phyloP scores from a whole-genome alignment of 176 grass and related monocot genomes.

The Zea mays region Zm-B73-REFERENCE-NAM-5.0 NC_050101.1:29132501-29133000 shows the following conservation, averaged over 20 bases:
- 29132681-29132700: constrained; percentile 68
- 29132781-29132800: not conserved
- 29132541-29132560: not conserved
- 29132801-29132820: not conserved
- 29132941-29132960: constrained; percentile 1
- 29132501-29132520: constrained; percentile 84
- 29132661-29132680: constrained; percentile 29
- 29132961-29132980: not conserved
- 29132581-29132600: not conserved
- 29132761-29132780: not conserved
- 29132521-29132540: constrained; percentile 28
- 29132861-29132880: not conserved
- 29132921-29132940: not conserved
- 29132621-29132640: not conserved
- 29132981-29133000: not conserved
- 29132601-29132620: not conserved
- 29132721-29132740: constrained; percentile 71
- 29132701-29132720: constrained; percentile 92
- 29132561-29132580: not conserved
- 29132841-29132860: not conserved
- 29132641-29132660: not conserved
- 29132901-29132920: not conserved
- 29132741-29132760: constrained; percentile 15
- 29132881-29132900: not conserved
- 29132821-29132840: not conserved